phyloP scores from a whole-genome alignment of 768 basidiomycete genomes.

The Macrocybe gigantea region DNA sequence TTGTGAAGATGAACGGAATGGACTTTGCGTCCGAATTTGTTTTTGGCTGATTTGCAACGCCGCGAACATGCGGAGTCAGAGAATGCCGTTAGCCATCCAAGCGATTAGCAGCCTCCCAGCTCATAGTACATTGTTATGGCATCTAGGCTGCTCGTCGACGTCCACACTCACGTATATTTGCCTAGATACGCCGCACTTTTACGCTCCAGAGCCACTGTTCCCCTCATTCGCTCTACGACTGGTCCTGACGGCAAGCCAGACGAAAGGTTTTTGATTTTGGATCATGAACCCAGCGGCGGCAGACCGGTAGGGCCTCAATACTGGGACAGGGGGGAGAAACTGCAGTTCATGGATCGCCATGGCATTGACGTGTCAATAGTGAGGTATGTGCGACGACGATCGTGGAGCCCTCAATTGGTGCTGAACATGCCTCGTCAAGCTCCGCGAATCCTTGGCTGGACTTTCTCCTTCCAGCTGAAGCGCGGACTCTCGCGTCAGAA shows the following conservation, averaged over 20 bases:
- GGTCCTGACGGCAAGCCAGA: conserved; percentile 43
- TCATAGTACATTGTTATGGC: conserved; percentile 7
- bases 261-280: conserved; percentile 71
- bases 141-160: conserved; percentile 55
- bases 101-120: no score
- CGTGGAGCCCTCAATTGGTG: no score
- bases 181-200: conserved; percentile 72
- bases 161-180: conserved; percentile 85
- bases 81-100: no score
- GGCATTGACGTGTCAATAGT: conserved; percentile 76
- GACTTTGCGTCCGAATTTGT: conserved; percentile 14
- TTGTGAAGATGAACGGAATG: neutral
- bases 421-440: conserved; percentile 27
- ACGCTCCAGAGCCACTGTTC: conserved; percentile 55
- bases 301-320: conserved; percentile 82
- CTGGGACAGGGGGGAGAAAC: conserved; percentile 71
- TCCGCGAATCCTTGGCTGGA: conserved; percentile 92
- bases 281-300: conserved; percentile 75
- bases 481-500: conserved; percentile 57
- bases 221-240: conserved; percentile 53
- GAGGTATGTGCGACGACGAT: conserved; percentile 36
- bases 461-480: conserved; percentile 67
- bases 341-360: conserved; percentile 82
- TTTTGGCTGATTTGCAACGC: conserved; percentile 9
- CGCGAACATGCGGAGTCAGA: no score